A percentile compares a stretch with the other conserved stretches of the same genome.
These are phyloP conservation scores for Bimuria novae-zelandiae DNA, from an alignment of 2,329 filamentous ascomycete species.

Conservation along the genomic window DNA sequence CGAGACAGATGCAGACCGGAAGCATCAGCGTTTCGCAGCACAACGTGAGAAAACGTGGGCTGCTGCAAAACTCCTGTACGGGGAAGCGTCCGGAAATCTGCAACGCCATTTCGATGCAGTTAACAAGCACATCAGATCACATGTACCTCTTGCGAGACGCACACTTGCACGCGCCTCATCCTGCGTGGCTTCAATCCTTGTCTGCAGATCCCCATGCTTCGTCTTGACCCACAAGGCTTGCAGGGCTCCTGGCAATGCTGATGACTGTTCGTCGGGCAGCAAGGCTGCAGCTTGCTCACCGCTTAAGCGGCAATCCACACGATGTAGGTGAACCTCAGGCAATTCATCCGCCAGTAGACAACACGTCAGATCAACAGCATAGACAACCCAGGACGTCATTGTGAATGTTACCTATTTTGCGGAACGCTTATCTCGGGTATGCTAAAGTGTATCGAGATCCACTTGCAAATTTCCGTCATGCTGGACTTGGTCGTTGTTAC, in stretches of 20 bases:
- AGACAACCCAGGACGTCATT: not conserved
- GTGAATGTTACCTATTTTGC: not conserved
- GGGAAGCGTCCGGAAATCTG: constrained; percentile 11
- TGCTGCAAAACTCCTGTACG: constrained; percentile 11
- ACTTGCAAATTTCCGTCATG: not conserved
- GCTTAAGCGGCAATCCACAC: not conserved
- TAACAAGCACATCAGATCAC: constrained; percentile 9
- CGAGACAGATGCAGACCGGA: not conserved
- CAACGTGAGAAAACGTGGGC: constrained; percentile 4
- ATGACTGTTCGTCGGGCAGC: constrained; percentile 14
- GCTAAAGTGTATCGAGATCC: not conserved
- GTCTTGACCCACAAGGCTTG: constrained; percentile 11
- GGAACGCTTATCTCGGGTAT: constrained; percentile 1
- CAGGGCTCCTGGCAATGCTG: constrained; percentile 5
- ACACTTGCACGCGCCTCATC: constrained; percentile 3
- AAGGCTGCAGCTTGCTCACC: constrained; percentile 5
- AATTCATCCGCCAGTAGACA: not conserved
- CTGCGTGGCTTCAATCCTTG: constrained; percentile 13
- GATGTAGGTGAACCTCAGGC: not conserved
- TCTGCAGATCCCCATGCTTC: constrained; percentile 14
- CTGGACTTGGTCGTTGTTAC: not conserved
- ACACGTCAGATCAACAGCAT: not conserved
- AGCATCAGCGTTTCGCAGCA: not conserved
- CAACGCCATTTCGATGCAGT: constrained; percentile 6
- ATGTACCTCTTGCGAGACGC: constrained; percentile 9